These are phyloP conservation scores for Cucumis sativus DNA, from an alignment of 306 rosid species.

Conservation along the genomic window Cucumber_9930_V3 NC_026660.2:18867001-18867500, in stretches of 20 bases:
- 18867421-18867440: not conserved
- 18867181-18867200: not conserved
- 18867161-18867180: not conserved
- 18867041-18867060: not conserved
- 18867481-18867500: not conserved
- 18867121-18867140: not conserved
- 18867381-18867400: not conserved
- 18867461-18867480: not conserved
- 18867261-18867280: slow-evolving; percentile 71
- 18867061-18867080: not conserved
- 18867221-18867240: slow-evolving; percentile 93
- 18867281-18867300: slow-evolving; percentile 22
- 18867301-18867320: not conserved
- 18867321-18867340: not conserved
- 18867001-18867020: not conserved
- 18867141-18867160: not conserved
- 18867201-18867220: not conserved
- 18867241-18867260: slow-evolving; percentile 86
- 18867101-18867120: not conserved
- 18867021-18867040: not conserved
- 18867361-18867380: not conserved
- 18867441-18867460: not conserved
- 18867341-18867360: not conserved
- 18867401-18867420: not conserved
- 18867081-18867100: no score